phyloP scores from a whole-genome alignment of 345 rosid genomes.

The Raphanus raphanistrum region DNA sequence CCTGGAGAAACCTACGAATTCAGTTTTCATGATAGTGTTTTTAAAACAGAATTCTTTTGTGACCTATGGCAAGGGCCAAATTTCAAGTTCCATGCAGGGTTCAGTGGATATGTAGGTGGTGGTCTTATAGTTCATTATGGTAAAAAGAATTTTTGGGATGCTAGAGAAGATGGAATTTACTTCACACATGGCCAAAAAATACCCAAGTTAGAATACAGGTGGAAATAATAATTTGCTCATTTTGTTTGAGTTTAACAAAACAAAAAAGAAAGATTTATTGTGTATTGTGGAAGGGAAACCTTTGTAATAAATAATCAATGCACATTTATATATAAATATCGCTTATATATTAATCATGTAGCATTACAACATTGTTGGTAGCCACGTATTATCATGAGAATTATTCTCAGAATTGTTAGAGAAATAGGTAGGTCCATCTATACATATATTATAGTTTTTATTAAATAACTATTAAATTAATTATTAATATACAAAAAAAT shows the following conservation, averaged over 20 bases:
- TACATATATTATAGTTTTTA: too few species aligned
- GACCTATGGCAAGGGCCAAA: not conserved
- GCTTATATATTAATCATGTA: too few species aligned
- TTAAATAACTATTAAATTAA: too few species aligned
- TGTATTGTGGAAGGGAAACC: not conserved
- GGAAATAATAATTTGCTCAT: not conserved
- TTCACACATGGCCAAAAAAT: not conserved
- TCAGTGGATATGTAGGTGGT: not conserved
- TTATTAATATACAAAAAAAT: too few species aligned
- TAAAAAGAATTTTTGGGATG: not conserved
- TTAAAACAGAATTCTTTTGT: not conserved
- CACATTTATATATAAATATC: not conserved
- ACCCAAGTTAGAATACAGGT: not conserved
- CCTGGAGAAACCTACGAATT: not conserved
- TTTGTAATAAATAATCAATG: not conserved
- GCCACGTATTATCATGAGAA: too few species aligned
- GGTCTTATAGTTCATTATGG: not conserved
- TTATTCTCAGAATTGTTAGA: too few species aligned
- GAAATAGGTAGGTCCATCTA: too few species aligned
- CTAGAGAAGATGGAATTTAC: not conserved
- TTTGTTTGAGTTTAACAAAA: not conserved
- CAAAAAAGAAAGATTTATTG: not conserved
- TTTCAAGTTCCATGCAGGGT: not conserved
- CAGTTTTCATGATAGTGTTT: not conserved
- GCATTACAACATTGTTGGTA: too few species aligned